These are phyloP conservation scores for Linum trigynum DNA, from an alignment of 345 rosid genomes.

Conservation along the genomic window DNA sequence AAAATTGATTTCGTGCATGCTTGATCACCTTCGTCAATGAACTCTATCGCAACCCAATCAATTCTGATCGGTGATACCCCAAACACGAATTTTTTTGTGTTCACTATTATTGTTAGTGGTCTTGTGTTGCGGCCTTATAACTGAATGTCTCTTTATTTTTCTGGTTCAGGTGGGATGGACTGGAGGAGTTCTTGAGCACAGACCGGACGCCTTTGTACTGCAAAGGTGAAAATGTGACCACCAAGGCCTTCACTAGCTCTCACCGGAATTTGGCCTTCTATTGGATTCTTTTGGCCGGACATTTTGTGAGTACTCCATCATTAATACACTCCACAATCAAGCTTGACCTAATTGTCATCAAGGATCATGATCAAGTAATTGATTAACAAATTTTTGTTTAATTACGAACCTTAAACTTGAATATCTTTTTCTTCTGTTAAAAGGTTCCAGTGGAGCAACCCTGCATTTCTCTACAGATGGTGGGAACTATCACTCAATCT, in stretches of 20 bases:
- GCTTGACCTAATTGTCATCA: background rate
- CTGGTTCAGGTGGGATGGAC: conserved; percentile 28
- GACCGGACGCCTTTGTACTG: conserved; percentile 28
- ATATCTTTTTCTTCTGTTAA: no score
- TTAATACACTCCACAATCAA: background rate
- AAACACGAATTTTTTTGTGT: background rate
- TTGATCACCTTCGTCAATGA: no score
- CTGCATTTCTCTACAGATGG: conserved; percentile 34
- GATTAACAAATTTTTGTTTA: background rate
- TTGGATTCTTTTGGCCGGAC: conserved; percentile 41
- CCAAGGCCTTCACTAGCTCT: conserved; percentile 25
- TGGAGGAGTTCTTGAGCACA: conserved; percentile 14
- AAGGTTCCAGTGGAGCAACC: conserved; percentile 42
- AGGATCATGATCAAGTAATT: background rate
- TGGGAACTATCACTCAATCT: conserved; percentile 26
- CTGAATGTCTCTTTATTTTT: background rate
- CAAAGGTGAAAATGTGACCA: conserved; percentile 12
- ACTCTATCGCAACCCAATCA: no score
- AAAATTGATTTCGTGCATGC: no score
- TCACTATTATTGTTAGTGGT: background rate
- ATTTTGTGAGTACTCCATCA: conserved; percentile 18
- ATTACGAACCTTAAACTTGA: background rate
- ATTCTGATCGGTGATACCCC: no score
- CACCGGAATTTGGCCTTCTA: conserved; percentile 28
- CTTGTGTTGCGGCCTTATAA: no score